Evolutionary conservation across 148 eudicot species (phyloP).

Genomic region (Simmondsia chinensis): DNA sequence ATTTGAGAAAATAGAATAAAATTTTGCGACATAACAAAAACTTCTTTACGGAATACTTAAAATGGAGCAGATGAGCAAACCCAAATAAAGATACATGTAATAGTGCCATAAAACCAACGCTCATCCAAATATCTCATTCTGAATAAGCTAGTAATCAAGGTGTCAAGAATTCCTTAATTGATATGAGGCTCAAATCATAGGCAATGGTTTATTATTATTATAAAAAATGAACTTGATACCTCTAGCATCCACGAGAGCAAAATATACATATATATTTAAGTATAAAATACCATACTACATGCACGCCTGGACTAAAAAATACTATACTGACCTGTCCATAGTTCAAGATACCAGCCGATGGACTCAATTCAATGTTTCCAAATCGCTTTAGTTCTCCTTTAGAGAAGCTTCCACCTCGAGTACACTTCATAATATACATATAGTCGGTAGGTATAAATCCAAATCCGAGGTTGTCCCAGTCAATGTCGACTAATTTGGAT

Average conservation of each 20-base stretch:
- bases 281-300: not conserved
- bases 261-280: not conserved
- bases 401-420: slow-evolving; percentile 51
- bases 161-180: no score
- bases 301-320: not conserved
- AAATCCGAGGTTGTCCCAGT: slow-evolving; percentile 96
- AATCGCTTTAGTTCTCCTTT: slow-evolving; percentile 68
- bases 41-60: not conserved
- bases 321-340: slow-evolving; percentile 75
- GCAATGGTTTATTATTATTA: no score
- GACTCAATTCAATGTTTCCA: slow-evolving; percentile 93
- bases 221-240: no score
- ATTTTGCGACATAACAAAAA: not conserved
- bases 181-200: no score
- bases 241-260: no score
- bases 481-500: slow-evolving; percentile 52
- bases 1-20: not conserved
- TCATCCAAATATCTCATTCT: no score
- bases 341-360: slow-evolving; percentile 90
- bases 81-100: no score
- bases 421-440: slow-evolving; percentile 79
- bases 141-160: no score
- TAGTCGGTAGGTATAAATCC: slow-evolving; percentile 71
- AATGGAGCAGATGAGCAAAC: not conserved
- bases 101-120: no score